These are phyloP conservation scores for Protomyces inouyei DNA, from an alignment of 1,139 yeast species.

Conservation along the genomic window DNA sequence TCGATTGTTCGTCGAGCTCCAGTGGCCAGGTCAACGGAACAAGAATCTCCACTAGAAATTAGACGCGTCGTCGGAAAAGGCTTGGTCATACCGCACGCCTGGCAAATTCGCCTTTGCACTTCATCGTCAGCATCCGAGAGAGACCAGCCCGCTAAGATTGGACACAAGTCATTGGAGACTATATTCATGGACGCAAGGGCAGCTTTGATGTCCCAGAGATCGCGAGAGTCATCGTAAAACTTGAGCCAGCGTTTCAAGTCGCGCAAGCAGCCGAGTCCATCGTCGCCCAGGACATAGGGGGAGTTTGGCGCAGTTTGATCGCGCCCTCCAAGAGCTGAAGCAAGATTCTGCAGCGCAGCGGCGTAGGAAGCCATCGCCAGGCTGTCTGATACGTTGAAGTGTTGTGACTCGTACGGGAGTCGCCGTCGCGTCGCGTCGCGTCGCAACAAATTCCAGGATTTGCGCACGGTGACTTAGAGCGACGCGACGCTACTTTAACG, in stretches of 20 bases:
- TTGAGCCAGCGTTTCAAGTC: constrained; percentile 85
- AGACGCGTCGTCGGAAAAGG: neutral
- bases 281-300: constrained; percentile 79
- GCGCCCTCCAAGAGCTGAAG: constrained; percentile 76
- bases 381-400: neutral
- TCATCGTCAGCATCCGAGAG: constrained; percentile 36
- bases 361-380: neutral
- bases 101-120: constrained; percentile 29
- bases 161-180: constrained; percentile 65
- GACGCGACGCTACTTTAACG: too few relatives aligned
- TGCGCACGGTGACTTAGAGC: too few relatives aligned
- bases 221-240: constrained; percentile 68
- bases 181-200: constrained; percentile 81
- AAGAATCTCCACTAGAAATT: constrained; percentile 60
- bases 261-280: constrained; percentile 80
- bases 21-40: constrained; percentile 88
- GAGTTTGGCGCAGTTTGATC: constrained; percentile 54
- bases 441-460: neutral
- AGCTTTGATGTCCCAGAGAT: constrained; percentile 72
- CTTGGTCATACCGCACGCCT: constrained; percentile 30
- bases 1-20: constrained; percentile 51
- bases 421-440: neutral
- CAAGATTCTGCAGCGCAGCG: constrained; percentile 39
- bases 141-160: constrained; percentile 76
- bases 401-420: neutral